Evolutionary conservation across 257 asterid species (phyloP), one percentile per base, ranked within the genome.

Genomic region (Przewalskia tangutica): DNA sequence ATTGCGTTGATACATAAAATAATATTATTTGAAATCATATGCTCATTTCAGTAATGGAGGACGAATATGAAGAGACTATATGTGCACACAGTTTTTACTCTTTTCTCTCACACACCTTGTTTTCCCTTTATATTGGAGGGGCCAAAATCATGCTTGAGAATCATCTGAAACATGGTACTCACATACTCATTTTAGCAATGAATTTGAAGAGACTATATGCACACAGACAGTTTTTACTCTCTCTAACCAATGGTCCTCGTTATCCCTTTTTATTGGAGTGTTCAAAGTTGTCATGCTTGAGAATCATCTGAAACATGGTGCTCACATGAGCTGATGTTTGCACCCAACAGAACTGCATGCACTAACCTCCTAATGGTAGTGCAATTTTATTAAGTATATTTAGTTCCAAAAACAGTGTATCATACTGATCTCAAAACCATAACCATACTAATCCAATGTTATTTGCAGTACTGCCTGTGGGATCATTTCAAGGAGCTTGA

Each of bases 401-500:
- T 73, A 73, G 62, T 73, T 73, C 62, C 79, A 23, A 73, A 50
- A 48, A 36, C 46, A 23, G 62, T 23, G 60, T 48, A 48, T 23
- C 48, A 23, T 75, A 27, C 44, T 13, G 8, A 4, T 23, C 4
- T 75, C 79, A 23, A 48, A 48, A 50, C 46, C 14, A 23, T 23
- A 48, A 50, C 44, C 60, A 50, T 75, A 14, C 14, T 50, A 50
- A 7, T 48, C 62, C 44, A 50, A 23, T 50, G 23, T 48, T 51
- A 13, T 36, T 75, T 70, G 85, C 92, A 96, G 98, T 96, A 89
- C 83, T 93, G 99, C 85, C 66, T 94, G 84, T 96, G 99, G 99
- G 99, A 96, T 85, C 97, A 92, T 85, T 91, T 91, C 90, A 94
- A 93, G 90, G 97, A 94, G 81, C 86, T 96, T 86, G 99, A 93